Evolutionary conservation across 169 alveolate species (phyloP), one percentile per base, ranked within the genome.

Genomic region (Plasmodium knowlesi): DNA sequence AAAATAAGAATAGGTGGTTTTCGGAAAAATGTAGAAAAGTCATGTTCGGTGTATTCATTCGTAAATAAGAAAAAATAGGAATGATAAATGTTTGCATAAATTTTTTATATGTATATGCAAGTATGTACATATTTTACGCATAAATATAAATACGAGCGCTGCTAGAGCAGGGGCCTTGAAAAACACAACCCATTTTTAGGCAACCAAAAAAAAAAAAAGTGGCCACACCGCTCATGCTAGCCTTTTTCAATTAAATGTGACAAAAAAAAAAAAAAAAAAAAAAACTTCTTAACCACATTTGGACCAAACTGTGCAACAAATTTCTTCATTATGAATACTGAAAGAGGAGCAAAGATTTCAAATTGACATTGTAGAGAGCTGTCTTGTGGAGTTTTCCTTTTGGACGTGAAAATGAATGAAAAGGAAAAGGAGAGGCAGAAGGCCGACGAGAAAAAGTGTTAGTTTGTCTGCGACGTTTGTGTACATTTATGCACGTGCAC

Each of bases 371-470:
- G 19, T 19, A 34, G 76, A 53, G 37, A 54, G 90, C 14, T 37
- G 85, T 67, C 76, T 67, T 37, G 76, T 67, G 41, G 46, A n/a
- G 30, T 41, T 79, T 79, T 37, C 37, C 54, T 79, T 54, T 39
- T 54, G 41, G 37, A 82, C 37, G 57, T 54, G n/a, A 67, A 82
- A 82, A 82, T 54, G 79, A 82, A 82, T 54, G 79, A 82, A 22
- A 82, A 82, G 53, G 79, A 74, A 25, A 74, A 74, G 54, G 54
- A 82, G 70, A 46, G 71, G 53, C 43, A 82, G n/a, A 57, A 53
- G 39, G 67, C 53, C 41, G 80, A 82, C 19, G 80, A 82, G 76
- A 67, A 67, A 82, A 50, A 43, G 85, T 28, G 85, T 80, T 46
- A 80, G 85, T 74, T 74, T 74, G 30, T 14, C 28, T 19, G 39